Conservation (phyloP, 2,329 filamentous ascomycete species). For the Plectosphaerella sp. region DNA sequence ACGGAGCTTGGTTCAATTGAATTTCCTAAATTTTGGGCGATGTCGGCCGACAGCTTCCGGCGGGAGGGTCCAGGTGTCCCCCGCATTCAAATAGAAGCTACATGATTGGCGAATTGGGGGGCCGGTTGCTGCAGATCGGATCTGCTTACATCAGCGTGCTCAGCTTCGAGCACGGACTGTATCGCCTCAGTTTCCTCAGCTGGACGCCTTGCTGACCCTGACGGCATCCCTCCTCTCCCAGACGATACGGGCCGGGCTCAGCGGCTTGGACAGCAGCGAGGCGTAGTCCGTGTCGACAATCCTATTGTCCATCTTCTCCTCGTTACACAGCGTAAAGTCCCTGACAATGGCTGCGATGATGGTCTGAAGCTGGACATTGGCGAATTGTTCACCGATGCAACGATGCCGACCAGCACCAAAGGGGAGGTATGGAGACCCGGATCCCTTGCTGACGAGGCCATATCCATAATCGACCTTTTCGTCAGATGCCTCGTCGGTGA, state of each 20-base stretch:
- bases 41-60: constrained; percentile 21
- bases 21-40: constrained; percentile 19
- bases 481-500: constrained; percentile 7
- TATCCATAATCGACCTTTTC: constrained; percentile 24
- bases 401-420: constrained; percentile 70
- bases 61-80: constrained; percentile 6
- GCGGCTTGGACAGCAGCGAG: background rate
- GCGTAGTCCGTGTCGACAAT: background rate
- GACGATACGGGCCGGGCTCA: background rate
- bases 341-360: constrained; percentile 58
- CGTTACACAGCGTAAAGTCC: background rate
- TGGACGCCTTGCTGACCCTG: too few relatives aligned
- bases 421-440: constrained; percentile 48
- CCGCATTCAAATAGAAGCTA: constrained; percentile 19
- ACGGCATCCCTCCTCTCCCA: background rate
- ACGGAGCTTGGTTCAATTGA: constrained; percentile 2
- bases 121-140: background rate
- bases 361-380: constrained; percentile 64
- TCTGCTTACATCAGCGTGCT: too few relatives aligned
- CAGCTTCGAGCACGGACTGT: too few relatives aligned
- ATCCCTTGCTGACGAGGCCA: constrained; percentile 23
- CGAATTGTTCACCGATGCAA: constrained; percentile 76
- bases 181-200: too few relatives aligned
- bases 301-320: too few relatives aligned
- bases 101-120: constrained; percentile 17